phyloP scores from a whole-genome alignment of 148 eudicot genomes.

The Pharnaceum exiguum region DNA sequence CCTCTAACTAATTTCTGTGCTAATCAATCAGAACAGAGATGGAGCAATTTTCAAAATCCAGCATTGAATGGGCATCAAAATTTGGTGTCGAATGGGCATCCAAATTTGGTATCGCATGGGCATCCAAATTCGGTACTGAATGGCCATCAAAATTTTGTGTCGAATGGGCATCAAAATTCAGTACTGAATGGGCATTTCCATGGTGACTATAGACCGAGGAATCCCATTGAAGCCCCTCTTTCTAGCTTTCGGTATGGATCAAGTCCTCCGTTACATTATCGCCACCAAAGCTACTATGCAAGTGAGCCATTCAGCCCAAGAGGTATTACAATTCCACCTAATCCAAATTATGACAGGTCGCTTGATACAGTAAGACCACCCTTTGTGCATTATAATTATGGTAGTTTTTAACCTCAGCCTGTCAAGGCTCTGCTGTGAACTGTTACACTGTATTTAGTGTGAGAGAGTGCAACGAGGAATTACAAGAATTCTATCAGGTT shows the following conservation, averaged over 20 bases:
- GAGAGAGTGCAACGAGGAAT: too few relatives aligned
- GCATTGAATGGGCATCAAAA: conserved; percentile 1
- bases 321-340: conserved; percentile 24
- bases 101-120: neutral
- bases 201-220: conserved; percentile 10
- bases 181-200: conserved; percentile 7
- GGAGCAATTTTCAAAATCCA: conserved; percentile 5
- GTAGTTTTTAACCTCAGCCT: conserved; percentile 15
- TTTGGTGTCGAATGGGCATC: conserved; percentile 1
- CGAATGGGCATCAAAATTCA: conserved; percentile 5
- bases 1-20: conserved; percentile 14
- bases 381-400: conserved; percentile 12
- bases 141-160: neutral
- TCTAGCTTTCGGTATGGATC: conserved; percentile 12
- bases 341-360: conserved; percentile 21
- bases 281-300: conserved; percentile 7
- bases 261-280: conserved; percentile 13
- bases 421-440: neutral
- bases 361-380: conserved; percentile 15
- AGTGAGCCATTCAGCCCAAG: conserved; percentile 25
- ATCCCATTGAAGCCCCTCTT: conserved; percentile 6
- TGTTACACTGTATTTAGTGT: too few relatives aligned
- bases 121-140: conserved; percentile 1
- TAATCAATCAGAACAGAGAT: conserved; percentile 5
- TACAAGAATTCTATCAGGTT: too few relatives aligned